phyloP scores from a whole-genome alignment of 352 stramenopile species.

The Thraustotheca clavata region DNA sequence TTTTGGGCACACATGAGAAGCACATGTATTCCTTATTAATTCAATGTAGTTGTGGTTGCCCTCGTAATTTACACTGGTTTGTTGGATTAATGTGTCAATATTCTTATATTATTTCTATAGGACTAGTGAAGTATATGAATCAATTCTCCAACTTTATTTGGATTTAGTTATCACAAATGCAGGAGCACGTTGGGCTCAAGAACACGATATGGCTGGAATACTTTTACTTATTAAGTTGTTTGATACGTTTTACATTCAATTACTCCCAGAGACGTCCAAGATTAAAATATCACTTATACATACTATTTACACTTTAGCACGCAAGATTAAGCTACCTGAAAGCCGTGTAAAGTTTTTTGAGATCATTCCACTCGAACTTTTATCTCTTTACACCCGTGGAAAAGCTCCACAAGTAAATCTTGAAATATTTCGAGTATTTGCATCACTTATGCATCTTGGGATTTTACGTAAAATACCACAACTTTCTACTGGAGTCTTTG shows the following conservation, averaged over 20 bases:
- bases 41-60: conserved; percentile 11
- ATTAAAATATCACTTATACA: not conserved
- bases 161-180: conserved; percentile 5
- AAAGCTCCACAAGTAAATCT: not conserved
- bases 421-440: conserved; percentile 9
- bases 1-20: not conserved
- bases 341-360: conserved; percentile 19
- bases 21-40: not conserved
- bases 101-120: not conserved
- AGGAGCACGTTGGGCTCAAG: conserved; percentile 14
- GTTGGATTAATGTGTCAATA: not conserved
- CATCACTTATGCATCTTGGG: not conserved
- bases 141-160: conserved; percentile 1
- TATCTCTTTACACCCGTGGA: not conserved
- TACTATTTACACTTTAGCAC: conserved; percentile 3
- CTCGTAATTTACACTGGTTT: not conserved
- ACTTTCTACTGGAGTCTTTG: not conserved
- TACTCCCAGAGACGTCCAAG: not conserved
- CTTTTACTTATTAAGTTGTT: conserved; percentile 5
- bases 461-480: conserved; percentile 15
- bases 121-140: conserved; percentile 8
- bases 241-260: conserved; percentile 1
- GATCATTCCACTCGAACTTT: not conserved
- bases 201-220: conserved; percentile 10
- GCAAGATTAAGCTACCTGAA: conserved; percentile 10